Evolutionary conservation across 345 rosid genomes (phyloP).

Genomic region (Arabis hirsuta): DNA sequence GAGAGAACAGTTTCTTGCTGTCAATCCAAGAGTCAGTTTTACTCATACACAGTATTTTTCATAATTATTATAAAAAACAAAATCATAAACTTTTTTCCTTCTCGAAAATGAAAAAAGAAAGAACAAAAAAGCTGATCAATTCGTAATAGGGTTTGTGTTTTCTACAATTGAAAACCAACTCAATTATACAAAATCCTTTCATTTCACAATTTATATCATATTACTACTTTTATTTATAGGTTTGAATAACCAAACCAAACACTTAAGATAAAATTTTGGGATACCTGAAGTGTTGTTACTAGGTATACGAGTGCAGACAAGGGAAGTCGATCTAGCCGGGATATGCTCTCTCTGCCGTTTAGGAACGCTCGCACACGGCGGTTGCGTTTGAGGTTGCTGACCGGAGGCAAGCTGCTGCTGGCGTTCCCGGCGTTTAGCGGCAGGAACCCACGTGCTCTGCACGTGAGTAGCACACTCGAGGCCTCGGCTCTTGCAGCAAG

Average conservation of each 20-base stretch:
- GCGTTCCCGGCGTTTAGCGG: constrained; percentile 74
- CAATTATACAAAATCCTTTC: background rate
- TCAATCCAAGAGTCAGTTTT: constrained; percentile 42
- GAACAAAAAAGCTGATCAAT: constrained; percentile 36
- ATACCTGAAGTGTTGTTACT: constrained; percentile 37
- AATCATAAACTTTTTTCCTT: background rate
- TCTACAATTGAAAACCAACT: constrained; percentile 22
- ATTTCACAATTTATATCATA: background rate
- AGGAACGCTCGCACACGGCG: constrained; percentile 25
- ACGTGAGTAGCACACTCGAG: constrained; percentile 76
- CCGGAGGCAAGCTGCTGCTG: constrained; percentile 53
- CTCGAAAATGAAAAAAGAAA: constrained; percentile 37
- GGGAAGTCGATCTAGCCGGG: constrained; percentile 23
- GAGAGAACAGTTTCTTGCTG: constrained; percentile 37
- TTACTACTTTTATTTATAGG: background rate
- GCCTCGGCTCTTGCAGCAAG: constrained; percentile 85
- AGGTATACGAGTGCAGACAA: constrained; percentile 48
- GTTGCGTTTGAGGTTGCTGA: constrained; percentile 48
- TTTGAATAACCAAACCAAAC: background rate
- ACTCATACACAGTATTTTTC: constrained; percentile 33
- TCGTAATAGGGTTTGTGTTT: constrained; percentile 36
- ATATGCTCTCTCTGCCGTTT: constrained; percentile 40
- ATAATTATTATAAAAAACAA: background rate
- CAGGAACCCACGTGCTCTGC: constrained; percentile 88
- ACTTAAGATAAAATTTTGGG: background rate